These are phyloP conservation scores for Ophiocordyceps camponoti-floridani DNA, from an alignment of 2,329 filamentous ascomycete genomes.

Conservation along the genomic window DNA sequence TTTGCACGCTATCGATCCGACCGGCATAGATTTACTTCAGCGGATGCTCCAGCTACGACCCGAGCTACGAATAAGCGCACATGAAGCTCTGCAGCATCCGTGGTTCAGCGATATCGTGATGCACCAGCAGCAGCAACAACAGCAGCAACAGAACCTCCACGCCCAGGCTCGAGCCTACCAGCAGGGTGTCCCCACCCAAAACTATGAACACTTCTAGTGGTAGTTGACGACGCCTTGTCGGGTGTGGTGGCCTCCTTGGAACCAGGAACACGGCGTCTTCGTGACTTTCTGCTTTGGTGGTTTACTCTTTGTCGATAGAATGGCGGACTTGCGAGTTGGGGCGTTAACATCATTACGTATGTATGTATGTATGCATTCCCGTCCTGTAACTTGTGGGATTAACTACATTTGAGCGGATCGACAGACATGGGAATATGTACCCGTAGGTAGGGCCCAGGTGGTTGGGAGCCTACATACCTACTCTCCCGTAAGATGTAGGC, in stretches of 20 bases:
- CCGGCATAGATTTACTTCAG: slow-evolving; percentile 73
- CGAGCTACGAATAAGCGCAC: slow-evolving; percentile 76
- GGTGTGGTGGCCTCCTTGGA: neutral
- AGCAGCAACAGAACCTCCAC: slow-evolving; percentile 24
- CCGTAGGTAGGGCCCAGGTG: neutral
- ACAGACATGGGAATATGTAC: neutral
- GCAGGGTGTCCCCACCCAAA: slow-evolving; percentile 19
- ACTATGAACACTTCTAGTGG: slow-evolving; percentile 17
- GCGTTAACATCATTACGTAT: neutral
- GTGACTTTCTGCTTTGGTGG: neutral
- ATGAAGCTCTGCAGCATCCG: slow-evolving; percentile 71
- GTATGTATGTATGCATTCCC: too few relatives aligned
- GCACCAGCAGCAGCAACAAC: slow-evolving; percentile 34
- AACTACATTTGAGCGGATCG: neutral
- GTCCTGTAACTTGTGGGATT: neutral
- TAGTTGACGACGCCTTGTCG: neutral
- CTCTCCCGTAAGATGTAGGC: too few relatives aligned
- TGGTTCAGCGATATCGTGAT: slow-evolving; percentile 72
- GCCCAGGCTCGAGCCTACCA: slow-evolving; percentile 22
- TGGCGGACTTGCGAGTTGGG: neutral
- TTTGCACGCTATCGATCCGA: slow-evolving; percentile 73
- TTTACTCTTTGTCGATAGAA: neutral
- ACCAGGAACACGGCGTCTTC: neutral
- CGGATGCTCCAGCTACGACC: slow-evolving; percentile 86
- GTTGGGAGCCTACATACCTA: neutral